Evolutionary conservation across 2,329 filamentous ascomycete species (phyloP).

Genomic region (Sclerotinia trifoliorum): DNA sequence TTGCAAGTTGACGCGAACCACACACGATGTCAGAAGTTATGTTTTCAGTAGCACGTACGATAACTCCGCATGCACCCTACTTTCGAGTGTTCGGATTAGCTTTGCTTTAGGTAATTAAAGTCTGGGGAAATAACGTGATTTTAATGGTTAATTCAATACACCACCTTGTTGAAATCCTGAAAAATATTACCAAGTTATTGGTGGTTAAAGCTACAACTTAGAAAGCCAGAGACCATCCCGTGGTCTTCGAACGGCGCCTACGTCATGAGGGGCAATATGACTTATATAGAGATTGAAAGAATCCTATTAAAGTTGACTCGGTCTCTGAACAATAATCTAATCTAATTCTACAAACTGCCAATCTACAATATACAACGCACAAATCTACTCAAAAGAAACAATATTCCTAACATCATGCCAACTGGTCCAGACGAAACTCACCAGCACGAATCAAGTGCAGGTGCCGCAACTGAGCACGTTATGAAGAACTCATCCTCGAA

Average conservation of each 20-base stretch:
- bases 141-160: background rate
- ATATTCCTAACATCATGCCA: slow-evolving; percentile 39
- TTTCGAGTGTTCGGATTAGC: background rate
- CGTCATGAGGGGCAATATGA: slow-evolving; percentile 21
- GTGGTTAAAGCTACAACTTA: background rate
- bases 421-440: slow-evolving; percentile 42
- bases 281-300: slow-evolving; percentile 19
- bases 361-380: background rate
- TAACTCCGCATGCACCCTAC: background rate
- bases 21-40: slow-evolving; percentile 18
- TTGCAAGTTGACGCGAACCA: slow-evolving; percentile 11
- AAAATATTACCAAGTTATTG: background rate
- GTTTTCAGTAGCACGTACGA: background rate
- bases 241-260: slow-evolving; percentile 6
- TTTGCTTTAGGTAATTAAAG: background rate
- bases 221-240: background rate
- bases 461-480: slow-evolving; percentile 41
- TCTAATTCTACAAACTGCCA: background rate
- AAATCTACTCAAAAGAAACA: slow-evolving; percentile 7
- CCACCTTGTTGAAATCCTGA: background rate
- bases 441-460: slow-evolving; percentile 33
- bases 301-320: background rate
- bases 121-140: background rate
- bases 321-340: background rate
- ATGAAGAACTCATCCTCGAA: slow-evolving; percentile 41